Percentiles rank a stretch among this genome's conserved stretches.
Conservation (phyloP, 345 rosid species). For the Gossypium raimondii region DNA sequence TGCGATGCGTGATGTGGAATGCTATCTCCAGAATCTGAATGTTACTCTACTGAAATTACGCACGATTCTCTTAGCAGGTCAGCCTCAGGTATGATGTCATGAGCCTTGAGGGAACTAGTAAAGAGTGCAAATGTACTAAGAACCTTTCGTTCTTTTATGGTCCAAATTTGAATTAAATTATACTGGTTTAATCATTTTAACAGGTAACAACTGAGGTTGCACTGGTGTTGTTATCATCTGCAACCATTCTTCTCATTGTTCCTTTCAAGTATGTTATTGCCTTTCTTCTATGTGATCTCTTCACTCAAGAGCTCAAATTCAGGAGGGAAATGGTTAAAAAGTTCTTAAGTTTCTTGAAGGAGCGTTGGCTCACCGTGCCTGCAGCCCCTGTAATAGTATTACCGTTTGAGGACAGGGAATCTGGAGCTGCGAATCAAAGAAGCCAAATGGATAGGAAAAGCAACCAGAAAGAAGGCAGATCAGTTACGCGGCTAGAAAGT, state of each 20-base stretch:
- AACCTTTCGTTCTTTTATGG: not conserved
- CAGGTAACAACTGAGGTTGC: constrained; percentile 89
- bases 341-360: constrained; percentile 54
- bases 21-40: constrained; percentile 77
- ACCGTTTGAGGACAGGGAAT: constrained; percentile 51
- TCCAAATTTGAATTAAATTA: not conserved
- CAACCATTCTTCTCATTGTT: constrained; percentile 51
- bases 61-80: constrained; percentile 74
- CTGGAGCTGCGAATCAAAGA: constrained; percentile 34
- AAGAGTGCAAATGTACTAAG: not conserved
- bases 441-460: constrained; percentile 30
- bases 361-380: constrained; percentile 85
- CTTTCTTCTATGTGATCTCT: constrained; percentile 61
- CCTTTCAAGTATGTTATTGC: constrained; percentile 83
- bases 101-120: not conserved
- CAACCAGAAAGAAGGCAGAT: constrained; percentile 29
- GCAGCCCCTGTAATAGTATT: constrained; percentile 78
- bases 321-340: constrained; percentile 69
- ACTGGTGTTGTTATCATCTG: constrained; percentile 52
- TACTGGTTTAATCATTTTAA: constrained; percentile 8
- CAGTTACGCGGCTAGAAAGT: constrained; percentile 22
- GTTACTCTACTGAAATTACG: constrained; percentile 75
- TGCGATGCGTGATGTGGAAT: constrained; percentile 85
- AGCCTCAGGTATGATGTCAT: constrained; percentile 74
- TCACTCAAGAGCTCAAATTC: constrained; percentile 84